Conservation (phyloP, 305 asterid species). For the Nicotiana rustica region DNA sequence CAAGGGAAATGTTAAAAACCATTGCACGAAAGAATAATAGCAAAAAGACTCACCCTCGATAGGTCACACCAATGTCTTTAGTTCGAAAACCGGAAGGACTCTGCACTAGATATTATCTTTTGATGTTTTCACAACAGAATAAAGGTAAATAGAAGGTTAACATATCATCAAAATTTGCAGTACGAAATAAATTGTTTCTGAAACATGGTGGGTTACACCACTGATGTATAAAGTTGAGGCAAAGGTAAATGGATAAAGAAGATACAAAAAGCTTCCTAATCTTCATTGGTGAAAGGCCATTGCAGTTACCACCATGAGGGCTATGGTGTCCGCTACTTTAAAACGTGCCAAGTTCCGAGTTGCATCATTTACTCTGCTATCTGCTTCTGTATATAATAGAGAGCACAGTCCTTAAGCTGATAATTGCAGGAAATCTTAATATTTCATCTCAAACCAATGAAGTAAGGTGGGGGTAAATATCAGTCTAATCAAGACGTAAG, state of each 20-base stretch:
- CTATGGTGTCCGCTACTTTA: neutral
- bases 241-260: slow-evolving; percentile 7
- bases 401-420: neutral
- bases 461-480: neutral
- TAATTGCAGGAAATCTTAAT: slow-evolving; percentile 10
- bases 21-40: slow-evolving; percentile 1
- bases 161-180: slow-evolving; percentile 5
- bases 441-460: slow-evolving; percentile 10
- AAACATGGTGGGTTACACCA: neutral
- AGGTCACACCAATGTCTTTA: neutral
- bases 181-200: slow-evolving; percentile 16
- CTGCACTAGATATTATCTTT: neutral
- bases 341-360: neutral
- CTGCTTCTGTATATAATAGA: neutral
- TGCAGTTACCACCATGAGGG: slow-evolving; percentile 19
- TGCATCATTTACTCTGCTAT: neutral
- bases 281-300: neutral
- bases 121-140: neutral
- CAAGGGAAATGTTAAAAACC: neutral
- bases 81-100: neutral
- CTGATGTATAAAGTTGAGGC: neutral
- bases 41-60: slow-evolving; percentile 1
- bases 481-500: slow-evolving; percentile 15
- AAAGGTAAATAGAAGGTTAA: slow-evolving; percentile 2
- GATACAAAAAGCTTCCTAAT: slow-evolving; percentile 26